Evolutionary conservation across 345 rosid species (phyloP).

Genomic region (Hibiscus trionum): DNA sequence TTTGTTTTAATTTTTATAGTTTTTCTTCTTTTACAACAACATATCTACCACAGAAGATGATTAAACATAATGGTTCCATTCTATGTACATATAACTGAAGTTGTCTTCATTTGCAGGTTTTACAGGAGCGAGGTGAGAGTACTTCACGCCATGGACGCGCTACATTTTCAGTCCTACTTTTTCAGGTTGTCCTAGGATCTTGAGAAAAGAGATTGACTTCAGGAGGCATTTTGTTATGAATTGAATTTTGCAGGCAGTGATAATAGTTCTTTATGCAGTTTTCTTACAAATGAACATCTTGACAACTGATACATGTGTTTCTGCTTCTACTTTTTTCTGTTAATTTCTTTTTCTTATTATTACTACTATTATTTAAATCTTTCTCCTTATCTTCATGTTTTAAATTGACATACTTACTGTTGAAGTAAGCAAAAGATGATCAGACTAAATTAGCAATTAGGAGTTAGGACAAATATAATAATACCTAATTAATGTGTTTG

Average conservation of each 20-base stretch:
- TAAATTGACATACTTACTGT: background rate
- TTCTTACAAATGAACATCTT: constrained; percentile 1
- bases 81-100: constrained; percentile 7
- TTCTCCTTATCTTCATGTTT: background rate
- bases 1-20: too few species aligned
- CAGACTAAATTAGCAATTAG: background rate
- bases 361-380: background rate
- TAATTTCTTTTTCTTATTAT: background rate
- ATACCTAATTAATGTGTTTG: background rate
- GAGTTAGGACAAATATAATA: background rate
- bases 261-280: constrained; percentile 13
- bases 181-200: constrained; percentile 54
- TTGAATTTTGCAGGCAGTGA: constrained; percentile 10
- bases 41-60: constrained; percentile 1
- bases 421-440: constrained; percentile 1
- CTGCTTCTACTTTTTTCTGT: constrained; percentile 2
- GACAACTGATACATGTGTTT: background rate
- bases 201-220: background rate
- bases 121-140: constrained; percentile 98
- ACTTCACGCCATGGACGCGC: constrained; percentile 99
- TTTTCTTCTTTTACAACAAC: background rate
- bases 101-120: constrained; percentile 48
- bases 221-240: background rate
- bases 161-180: constrained; percentile 90
- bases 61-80: background rate